Evolutionary conservation across 2,329 filamentous ascomycete genomes (phyloP), one percentile per base, ranked within the genome.

Genomic region (Colletotrichum zoysiae): DNA sequence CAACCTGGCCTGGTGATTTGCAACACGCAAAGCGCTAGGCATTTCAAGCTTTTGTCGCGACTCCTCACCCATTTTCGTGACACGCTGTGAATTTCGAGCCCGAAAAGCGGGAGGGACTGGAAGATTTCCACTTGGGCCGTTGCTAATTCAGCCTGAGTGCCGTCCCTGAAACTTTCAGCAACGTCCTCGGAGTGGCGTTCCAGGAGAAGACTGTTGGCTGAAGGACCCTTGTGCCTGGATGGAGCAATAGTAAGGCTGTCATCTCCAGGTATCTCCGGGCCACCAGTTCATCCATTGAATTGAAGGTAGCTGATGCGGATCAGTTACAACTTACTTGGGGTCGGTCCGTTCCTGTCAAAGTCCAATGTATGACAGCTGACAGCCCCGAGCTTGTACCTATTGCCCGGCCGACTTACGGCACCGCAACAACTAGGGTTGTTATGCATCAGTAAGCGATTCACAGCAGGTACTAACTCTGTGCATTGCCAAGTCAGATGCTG

Each of bases 221-320:
- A 18, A 26, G 20, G n/a, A 42, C 46, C 38, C 38, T 30, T 30
- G 30, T 30, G 30, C 30, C 30, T 38, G 65, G 20, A 42, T 44
- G 8, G 12, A 18, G 16, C 12, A 6, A 30, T 42, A 40, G n/a
- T 35, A 18, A 53, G 38, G 23, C 18, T 51, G 35, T 35, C 40
- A 23, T 18, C 4, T 8, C 44, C 26, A 71, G 58, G 65, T 62
- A 58, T 55, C 35, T 71, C 57, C 61, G 35, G 70, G 66, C 67
- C 67, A 57, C 58, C 67, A 57, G 67, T 44, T 73, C 70, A 71
- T 71, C 44, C 42, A 40, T 62, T n/a, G 33, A 59, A 55, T n/a
- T n/a, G n/a, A n/a, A 11, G 42, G 55, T 26, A 38, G 40, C 3
- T 7, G 26, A 2, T 12, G 20, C 9, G 9, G 14, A 8, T 30